Evolutionary conservation across 2,329 filamentous ascomycete species (phyloP).

Genomic region (Elsinoe perseae): DNA sequence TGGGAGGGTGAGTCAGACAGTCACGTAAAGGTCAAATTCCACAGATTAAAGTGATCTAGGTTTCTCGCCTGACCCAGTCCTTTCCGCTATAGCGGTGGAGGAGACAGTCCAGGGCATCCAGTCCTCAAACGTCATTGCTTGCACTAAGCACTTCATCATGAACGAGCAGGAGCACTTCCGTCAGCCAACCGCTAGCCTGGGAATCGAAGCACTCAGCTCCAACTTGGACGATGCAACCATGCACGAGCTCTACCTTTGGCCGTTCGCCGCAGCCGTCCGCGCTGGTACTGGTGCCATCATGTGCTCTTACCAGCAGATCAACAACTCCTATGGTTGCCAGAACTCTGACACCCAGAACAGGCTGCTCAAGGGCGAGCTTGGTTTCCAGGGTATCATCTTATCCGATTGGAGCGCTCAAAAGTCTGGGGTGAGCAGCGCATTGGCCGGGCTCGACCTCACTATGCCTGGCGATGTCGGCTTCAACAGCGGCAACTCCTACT

Average conservation of each 20-base stretch:
- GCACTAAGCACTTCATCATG: constrained; percentile 66
- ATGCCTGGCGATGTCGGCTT: constrained; percentile 82
- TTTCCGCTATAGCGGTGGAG: constrained; percentile 64
- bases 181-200: constrained; percentile 34
- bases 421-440: constrained; percentile 56
- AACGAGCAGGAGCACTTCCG: constrained; percentile 72
- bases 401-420: constrained; percentile 72
- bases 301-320: constrained; percentile 67
- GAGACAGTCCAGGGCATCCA: constrained; percentile 75
- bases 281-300: constrained; percentile 45
- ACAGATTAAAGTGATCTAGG: constrained; percentile 23
- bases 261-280: constrained; percentile 45
- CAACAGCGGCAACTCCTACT: constrained; percentile 63
- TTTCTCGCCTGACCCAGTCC: constrained; percentile 65
- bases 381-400: constrained; percentile 73
- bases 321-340: constrained; percentile 73
- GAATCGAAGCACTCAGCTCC: constrained; percentile 50
- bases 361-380: constrained; percentile 69
- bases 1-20: constrained; percentile 53
- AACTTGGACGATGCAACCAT: constrained; percentile 58
- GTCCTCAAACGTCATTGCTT: constrained; percentile 72
- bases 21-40: neutral
- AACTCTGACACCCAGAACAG: constrained; percentile 70
- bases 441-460: constrained; percentile 75
- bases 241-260: constrained; percentile 57